Base-by-base conservation (phyloP, 225 moss, liverwort and hornwort species). In the Physcomitrellopsis africana region DNA sequence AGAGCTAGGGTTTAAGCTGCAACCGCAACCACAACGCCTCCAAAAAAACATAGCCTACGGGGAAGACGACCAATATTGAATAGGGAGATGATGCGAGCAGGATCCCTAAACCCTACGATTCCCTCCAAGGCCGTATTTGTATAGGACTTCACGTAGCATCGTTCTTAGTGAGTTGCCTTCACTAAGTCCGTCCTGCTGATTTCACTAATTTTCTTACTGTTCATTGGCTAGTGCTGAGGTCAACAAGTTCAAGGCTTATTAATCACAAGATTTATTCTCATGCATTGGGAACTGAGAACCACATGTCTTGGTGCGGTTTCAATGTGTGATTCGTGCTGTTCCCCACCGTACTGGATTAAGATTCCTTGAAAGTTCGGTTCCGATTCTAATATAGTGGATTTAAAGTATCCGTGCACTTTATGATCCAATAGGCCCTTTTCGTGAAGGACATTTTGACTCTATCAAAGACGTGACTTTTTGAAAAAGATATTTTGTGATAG, bases 31-130 rank as follows among this genome's bases (percentile, higher is more conserved):
- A 12, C 67, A 1, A 66, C 57, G 26, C 32, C 44, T 18, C 3
- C 49, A 15, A 23, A 62, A 48, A 24, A 37, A 2, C 48, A 64
- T 10, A 16, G 14, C 13, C 10, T n/a, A 10, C 18, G 2, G 23
- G 2, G 54, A 19, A 32, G 64, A 64, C 44, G 65, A 24, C 2
- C 24, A 5, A 24, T 44, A 58, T 51, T 51, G 51, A 59, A 32
- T 26, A 51, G 68, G 16, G 13, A 26, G 32, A 27, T 37, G 10
- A 11, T 14, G 53, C 10, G 51, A 12, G 17, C 66, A 17, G 0
- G 20, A 60, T 1, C 76, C 71, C 11, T 81, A 77, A 68, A 65
- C 69, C 80, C 74, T 80, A 63, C 3, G 63, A 79, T 79, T 55
- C 68, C n/a, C 0, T 41, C n/a, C n/a, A n/a, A n/a, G n/a, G n/a